Conservation (phyloP, 345 rosid species). For the Orychophragmus violaceus region DNA sequence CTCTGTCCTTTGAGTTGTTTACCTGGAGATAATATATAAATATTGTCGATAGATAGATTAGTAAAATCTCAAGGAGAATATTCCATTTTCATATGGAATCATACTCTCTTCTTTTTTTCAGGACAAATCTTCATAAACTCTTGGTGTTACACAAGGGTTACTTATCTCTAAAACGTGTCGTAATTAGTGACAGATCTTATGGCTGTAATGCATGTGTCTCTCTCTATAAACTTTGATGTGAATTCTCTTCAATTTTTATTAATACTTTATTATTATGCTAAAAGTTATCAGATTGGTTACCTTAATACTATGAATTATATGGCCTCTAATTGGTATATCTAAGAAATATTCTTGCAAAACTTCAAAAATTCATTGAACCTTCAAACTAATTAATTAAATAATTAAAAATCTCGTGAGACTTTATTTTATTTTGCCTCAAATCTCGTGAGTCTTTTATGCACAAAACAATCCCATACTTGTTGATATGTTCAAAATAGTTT, state of each 20-base stretch:
- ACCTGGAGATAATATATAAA: not conserved
- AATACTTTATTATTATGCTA: not conserved
- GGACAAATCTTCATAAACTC: not conserved
- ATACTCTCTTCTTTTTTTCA: not conserved
- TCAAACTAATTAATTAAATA: not conserved
- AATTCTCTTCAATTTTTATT: not conserved
- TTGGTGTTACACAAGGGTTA: conserved; percentile 10
- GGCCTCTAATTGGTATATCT: not conserved
- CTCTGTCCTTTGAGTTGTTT: not conserved
- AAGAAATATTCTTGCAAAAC: not conserved
- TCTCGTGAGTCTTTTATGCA: not conserved
- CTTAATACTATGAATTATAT: not conserved
- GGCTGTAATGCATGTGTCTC: not conserved
- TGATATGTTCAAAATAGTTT: conserved; percentile 3
- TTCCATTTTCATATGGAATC: conserved; percentile 12
- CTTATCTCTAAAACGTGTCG: conserved; percentile 16
- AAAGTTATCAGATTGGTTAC: not conserved
- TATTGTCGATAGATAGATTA: not conserved
- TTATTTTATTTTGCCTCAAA: not conserved
- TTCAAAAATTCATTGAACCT: not conserved
- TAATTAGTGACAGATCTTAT: not conserved
- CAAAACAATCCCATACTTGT: conserved; percentile 1
- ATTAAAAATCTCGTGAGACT: not conserved
- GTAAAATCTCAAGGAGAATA: not conserved
- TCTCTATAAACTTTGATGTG: conserved; percentile 6